Evolutionary conservation across 345 rosid species (phyloP), one percentile per base, ranked within the genome.

Genomic region (Salix exigua): DNA sequence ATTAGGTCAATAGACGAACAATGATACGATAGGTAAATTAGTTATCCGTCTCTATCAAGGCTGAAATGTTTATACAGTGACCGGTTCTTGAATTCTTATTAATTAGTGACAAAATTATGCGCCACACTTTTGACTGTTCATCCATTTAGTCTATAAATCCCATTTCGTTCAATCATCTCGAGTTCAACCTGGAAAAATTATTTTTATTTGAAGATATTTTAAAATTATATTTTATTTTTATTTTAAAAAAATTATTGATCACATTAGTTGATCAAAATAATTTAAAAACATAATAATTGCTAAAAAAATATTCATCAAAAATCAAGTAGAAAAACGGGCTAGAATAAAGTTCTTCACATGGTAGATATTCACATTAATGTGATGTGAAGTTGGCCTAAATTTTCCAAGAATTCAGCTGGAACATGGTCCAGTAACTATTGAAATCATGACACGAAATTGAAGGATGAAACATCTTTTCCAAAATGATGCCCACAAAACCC

Each of bases 371-470:
- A 18, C 33, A 6, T 35, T 37, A 40, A 30, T 67, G 48, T 44
- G 81, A 77, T 42, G 75, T 40, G 8, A 71, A 55, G 55, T 77
- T 51, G 68, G 28, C 81, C 75, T 81, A 73, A 77, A 50, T 77
- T 81, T 28, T 11, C 12, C 62, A 46, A 30, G 65, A 68, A 19
- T 64, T 48, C 11, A 38, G 5, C 71, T 23, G 35, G 42, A n/a
- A 50, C 0, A 2, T 46, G 25, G 26, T 18, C 30, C 51, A 7
- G 18, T 25, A 44, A 18, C 0, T 14, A 65, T 18, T 53, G 16
- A 55, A 64, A 58, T 38, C 12, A 66, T 58, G 73, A 35, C 51
- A 50, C 0, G 7, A 50, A 50, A 18, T 50, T 50, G 55, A 50
- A 9, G 55, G 50, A 46, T 14, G 50, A 46, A 46, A 50, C 55